Conservation (phyloP, 345 rosid genomes). For the Citrus sinensis region DVS_A1.0 CM039169.1:27439001-27439500, state of each 20-base stretch:
- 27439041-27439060: neutral
- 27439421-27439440: no score
- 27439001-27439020: neutral
- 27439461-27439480: neutral
- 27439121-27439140: neutral
- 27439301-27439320: neutral
- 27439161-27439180: neutral
- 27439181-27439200: neutral
- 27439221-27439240: no score
- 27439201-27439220: neutral
- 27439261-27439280: no score
- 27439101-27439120: constrained; percentile 6
- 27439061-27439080: neutral
- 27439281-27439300: neutral
- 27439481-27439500: no score
- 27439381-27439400: no score
- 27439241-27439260: no score
- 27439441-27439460: no score
- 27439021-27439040: neutral
- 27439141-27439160: neutral
- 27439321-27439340: no score
- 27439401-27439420: no score
- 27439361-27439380: no score
- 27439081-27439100: neutral
- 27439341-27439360: no score